phyloP scores from a whole-genome alignment of 805 yeast genomes.

The Blastobotrys americana region DNA sequence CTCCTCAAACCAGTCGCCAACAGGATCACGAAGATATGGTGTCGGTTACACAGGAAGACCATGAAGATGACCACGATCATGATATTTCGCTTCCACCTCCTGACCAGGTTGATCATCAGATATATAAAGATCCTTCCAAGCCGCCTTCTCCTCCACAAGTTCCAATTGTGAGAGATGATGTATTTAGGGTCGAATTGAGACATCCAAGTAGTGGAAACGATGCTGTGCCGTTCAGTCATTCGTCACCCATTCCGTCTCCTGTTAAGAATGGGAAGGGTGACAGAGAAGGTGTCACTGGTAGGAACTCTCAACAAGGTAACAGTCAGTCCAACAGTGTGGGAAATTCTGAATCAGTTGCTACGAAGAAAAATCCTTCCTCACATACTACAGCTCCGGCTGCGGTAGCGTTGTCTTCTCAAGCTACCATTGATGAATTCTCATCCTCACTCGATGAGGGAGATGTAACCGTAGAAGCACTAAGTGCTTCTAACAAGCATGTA shows the following conservation, averaged over 20 bases:
- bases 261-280: neutral
- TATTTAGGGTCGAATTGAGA: neutral
- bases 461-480: neutral
- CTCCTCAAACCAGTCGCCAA: neutral
- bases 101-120: neutral
- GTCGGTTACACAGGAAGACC: neutral
- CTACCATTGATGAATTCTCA: neutral
- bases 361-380: no score
- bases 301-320: no score
- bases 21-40: no score
- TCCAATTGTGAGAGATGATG: neutral
- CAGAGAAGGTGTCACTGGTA: no score
- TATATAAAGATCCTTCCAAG: constrained; percentile 5
- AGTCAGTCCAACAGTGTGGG: no score
- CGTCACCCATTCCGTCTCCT: neutral
- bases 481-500: no score
- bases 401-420: no score
- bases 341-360: no score
- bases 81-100: constrained; percentile 7
- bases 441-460: neutral
- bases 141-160: constrained; percentile 5
- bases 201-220: neutral
- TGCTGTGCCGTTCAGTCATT: neutral
- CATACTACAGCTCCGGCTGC: no score
- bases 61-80: neutral